Evolutionary conservation across 352 stramenopile genomes (phyloP), one percentile per base, ranked within the genome.

Genomic region (Pseudoperonospora humuli): DNA sequence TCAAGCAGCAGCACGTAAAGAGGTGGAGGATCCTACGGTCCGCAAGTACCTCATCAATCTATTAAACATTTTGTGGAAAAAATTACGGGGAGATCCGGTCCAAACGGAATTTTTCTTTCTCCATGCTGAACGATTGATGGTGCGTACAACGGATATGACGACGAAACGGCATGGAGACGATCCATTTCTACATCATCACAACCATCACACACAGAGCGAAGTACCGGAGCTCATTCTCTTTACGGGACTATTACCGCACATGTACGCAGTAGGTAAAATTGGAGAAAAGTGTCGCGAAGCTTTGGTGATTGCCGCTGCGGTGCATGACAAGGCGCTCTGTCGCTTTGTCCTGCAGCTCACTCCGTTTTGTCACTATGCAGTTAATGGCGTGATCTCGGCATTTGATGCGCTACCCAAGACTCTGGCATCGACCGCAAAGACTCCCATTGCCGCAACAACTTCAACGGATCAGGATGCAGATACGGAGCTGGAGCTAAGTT

Each of bases 31-130:
- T 51, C 67, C 75, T 1, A 64, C 86, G n/a, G 77, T 88, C 13
- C 75, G 78, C 42, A 91, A 93, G 53, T 87, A 80, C 35, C 62
- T 93, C 18, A 75, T 93, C 53, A 84, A 51, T 20, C 50, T 90
- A 40, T 70, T 93, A 14, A 86, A 93, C 44, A 67, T 81, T 6
- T 39, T 93, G 9, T 93, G 81, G 81, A 88, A 90, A 53, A 93
- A 93, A 33, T 58, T 93, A 45, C 76, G 75, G 13, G 66, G 67
- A 26, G 77, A 93, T 33, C 81, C 78, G 3, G 79, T 91, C 26
- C 81, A 93, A 63, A 91, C 76, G 13, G 81, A 93, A 41, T 88
- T 93, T 48, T 93, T 93, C 50, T 91, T 93, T 36, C 51, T 85
- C 11, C 70, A 87, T 28, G 75, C 74, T 5, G 74, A 86, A 39